Percentiles rank a stretch among this genome's conserved stretches.
These are phyloP conservation scores for Speleostelium caveatum DNA, from an alignment of 78 protist species.

Conservation along the genomic window DNA sequence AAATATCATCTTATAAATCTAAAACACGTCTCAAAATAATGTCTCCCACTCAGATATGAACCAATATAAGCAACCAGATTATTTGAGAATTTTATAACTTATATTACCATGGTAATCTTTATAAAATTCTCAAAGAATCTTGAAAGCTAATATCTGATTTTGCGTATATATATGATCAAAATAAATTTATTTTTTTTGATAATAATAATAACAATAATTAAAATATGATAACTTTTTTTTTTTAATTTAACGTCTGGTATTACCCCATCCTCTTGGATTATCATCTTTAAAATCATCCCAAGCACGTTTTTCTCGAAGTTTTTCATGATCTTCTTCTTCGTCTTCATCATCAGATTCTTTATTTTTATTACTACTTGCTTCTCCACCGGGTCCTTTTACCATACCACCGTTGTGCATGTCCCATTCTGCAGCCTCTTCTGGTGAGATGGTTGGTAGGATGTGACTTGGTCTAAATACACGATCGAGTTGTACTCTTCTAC, in stretches of 20 bases:
- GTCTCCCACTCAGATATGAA: too few species aligned
- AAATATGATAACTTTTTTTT: conserved; percentile 1
- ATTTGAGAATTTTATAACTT: too few species aligned
- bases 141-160: too few species aligned
- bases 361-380: conserved; percentile 2
- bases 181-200: too few species aligned
- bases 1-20: too few species aligned
- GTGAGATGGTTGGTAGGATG: conserved; percentile 72
- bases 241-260: neutral
- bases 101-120: too few species aligned
- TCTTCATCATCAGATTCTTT: conserved; percentile 44
- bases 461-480: conserved; percentile 70
- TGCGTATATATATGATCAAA: too few species aligned
- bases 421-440: conserved; percentile 50
- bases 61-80: too few species aligned
- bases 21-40: too few species aligned
- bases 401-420: conserved; percentile 75
- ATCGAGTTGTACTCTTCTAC: conserved; percentile 32
- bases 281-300: conserved; percentile 85
- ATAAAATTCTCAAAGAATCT: too few species aligned
- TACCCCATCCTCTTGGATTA: conserved; percentile 72
- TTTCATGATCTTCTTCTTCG: conserved; percentile 63
- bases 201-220: too few species aligned
- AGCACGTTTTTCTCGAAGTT: conserved; percentile 49
- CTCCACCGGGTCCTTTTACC: conserved; percentile 45